Percentiles rank a stretch among this genome's conserved stretches.
These are phyloP conservation scores for Penicillium sp. DNA, from an alignment of 2,329 filamentous ascomycete genomes.

Conservation along the genomic window DNA sequence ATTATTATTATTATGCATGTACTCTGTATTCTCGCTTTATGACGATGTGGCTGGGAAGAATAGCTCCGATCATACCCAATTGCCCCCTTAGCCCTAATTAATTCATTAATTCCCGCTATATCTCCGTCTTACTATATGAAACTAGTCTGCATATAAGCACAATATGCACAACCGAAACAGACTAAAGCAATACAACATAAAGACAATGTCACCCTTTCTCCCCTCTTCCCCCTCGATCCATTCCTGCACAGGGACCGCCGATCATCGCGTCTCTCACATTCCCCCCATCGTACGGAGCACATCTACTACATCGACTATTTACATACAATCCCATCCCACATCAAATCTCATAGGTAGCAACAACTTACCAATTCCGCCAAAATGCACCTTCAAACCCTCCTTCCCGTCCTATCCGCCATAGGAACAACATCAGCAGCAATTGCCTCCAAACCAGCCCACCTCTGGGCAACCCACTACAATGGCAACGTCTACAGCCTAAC, in stretches of 20 bases:
- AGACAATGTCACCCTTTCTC: neutral
- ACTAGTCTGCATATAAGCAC: too few relatives aligned
- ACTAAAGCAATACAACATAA: neutral
- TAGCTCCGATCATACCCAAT: neutral
- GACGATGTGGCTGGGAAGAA: neutral
- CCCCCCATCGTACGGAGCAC: neutral
- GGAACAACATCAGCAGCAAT: neutral
- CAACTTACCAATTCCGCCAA: neutral
- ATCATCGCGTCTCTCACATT: neutral
- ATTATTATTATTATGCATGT: neutral
- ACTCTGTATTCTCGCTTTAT: neutral
- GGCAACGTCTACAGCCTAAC: conserved; percentile 26
- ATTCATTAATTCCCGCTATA: too few relatives aligned
- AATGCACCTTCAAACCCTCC: conserved; percentile 15
- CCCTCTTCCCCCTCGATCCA: conserved; percentile 2
- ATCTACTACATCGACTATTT: neutral
- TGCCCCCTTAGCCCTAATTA: neutral
- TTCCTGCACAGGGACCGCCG: conserved; percentile 1
- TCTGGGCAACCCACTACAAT: conserved; percentile 26
- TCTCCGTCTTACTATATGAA: too few relatives aligned
- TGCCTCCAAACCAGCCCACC: conserved; percentile 5
- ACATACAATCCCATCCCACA: neutral
- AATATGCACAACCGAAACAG: neutral
- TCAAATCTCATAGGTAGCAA: neutral
- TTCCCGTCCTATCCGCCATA: conserved; percentile 8